Base-by-base conservation (phyloP, 2,329 filamentous ascomycete species). In the Ophiostoma ips region DNA sequence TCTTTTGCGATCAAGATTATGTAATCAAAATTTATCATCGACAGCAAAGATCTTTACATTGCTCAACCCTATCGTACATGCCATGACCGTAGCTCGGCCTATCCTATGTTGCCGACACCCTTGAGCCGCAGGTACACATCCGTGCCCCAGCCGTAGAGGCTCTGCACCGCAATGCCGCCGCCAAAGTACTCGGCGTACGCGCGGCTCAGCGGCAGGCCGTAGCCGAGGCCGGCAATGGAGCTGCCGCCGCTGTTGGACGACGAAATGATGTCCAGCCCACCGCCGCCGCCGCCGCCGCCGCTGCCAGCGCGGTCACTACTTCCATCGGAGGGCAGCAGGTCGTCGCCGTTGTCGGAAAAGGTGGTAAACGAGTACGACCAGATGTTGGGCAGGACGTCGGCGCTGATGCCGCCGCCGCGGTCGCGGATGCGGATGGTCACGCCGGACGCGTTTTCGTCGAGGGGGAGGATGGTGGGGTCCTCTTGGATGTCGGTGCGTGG, bases 301-400 rank as follows among this genome's bases (percentile, higher is more conserved):
- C 66, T 64, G 6, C n/a, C n/a, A n/a, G n/a, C n/a, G n/a, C n/a
- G n/a, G n/a, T n/a, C n/a, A n/a, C n/a, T n/a, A n/a, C n/a, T 28
- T 28, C 24, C 24, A 8, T 28, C 24, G 4, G 24, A 28, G 4
- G 24, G 24, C 24, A 65, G 58, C 3, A 68, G 60, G 58, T 71
- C 61, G 56, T 77, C 66, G 50, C 76, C 66, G 49, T 82, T 75
- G 19, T 87, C 86, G 51, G 79, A 83, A 65, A 96, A 96, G 0
- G 92, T 98, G 18, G 90, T 95, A 64, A 95, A 98, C 55, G 86
- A 92, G 64, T 96, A 98, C 7, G 88, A 89, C 89, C 92, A 98
- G 52, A 98, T 89, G 57, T 90, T 83, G 5, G 83, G 81, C 33
- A 92, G 69, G 28, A 92, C 82, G 15, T 89, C 85, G 0, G 89